Percentiles rank a stretch among this genome's conserved stretches.
phyloP scores from a whole-genome alignment of 75 land plant genomes.

The Selaginella moellendorffii region DNA sequence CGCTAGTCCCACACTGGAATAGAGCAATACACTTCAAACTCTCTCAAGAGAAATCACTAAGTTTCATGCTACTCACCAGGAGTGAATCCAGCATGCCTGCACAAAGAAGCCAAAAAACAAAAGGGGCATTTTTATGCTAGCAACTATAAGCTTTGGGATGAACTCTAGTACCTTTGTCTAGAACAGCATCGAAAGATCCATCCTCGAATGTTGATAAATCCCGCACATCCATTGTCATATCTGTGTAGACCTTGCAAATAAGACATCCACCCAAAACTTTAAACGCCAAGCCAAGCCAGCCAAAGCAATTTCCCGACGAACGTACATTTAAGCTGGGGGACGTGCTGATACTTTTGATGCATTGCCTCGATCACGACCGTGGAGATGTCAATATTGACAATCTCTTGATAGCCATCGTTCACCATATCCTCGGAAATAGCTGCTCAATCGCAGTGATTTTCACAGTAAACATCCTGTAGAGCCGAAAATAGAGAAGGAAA shows the following conservation, averaged over 20 bases:
- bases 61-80: conserved; percentile 37
- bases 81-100: conserved; percentile 80
- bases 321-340: conserved; percentile 13
- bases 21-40: not conserved
- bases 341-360: conserved; percentile 48
- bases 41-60: not conserved
- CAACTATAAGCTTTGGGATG: no score
- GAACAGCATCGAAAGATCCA: conserved; percentile 55
- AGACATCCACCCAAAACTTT: not conserved
- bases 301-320: no score
- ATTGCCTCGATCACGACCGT: conserved; percentile 75
- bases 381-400: conserved; percentile 82
- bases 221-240: conserved; percentile 66
- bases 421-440: conserved; percentile 78
- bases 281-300: no score
- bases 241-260: conserved; percentile 18
- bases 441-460: conserved; percentile 15
- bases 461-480: no score
- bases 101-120: conserved; percentile 1
- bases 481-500: not conserved
- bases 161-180: conserved; percentile 68
- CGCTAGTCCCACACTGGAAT: conserved; percentile 63
- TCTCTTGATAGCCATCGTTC: conserved; percentile 63
- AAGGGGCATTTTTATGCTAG: no score
- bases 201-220: conserved; percentile 53